Base-by-base conservation (phyloP, 2,329 filamentous ascomycete species). In the Triangularia setosa region DNA sequence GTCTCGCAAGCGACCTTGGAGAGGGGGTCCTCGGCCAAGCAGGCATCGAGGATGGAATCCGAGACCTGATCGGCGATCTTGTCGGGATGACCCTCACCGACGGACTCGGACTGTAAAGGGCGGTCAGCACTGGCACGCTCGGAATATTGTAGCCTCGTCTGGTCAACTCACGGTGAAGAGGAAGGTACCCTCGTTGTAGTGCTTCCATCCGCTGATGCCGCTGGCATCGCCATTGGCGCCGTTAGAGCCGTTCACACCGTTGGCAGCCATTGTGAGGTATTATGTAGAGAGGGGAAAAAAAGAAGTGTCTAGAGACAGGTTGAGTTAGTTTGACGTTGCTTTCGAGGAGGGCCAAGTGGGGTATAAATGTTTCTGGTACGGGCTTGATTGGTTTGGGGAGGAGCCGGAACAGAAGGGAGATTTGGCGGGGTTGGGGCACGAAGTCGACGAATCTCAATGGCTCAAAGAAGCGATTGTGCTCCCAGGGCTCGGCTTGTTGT, bases 1-100 rank as follows among this genome's bases (percentile, higher is more conserved):
- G 94, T 97, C 87, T 99, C 95, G 82, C 95, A 99, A 79, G 95
- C 95, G 74, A 98, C 90, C 87, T 98, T 99, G 85, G 95, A 98
- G 77, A 97, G 88, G 71, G 94, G 94, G 79, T 99, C 95, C 81
- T 95, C 90, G 69, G 85, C 84, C 76, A 99, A 85, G 84, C 95
- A 98, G 83, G 95, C 95, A 86, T 99, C 95, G 84, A 99, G 93
- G 76, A 99, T 87, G 74, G 95, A 94, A 84, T 99, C 95, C 69
- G 94, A 98, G 76, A 98, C 92, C 85, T 99, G 95, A 79, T 99
- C 95, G 80, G 91, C 92, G 78, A 97, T 97, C 90, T 97, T 97
- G 81, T 96, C 93, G 75, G 93, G 92, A 83, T 96, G 93, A 72
- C 91, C 91, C 82, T 94, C 91, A 78, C 91, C 91, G 75, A 94